A percentile compares a stretch with the other conserved stretches of the same genome.
Conservation (phyloP, 805 yeast species). For the Yamadazyma phyllophila region DNA sequence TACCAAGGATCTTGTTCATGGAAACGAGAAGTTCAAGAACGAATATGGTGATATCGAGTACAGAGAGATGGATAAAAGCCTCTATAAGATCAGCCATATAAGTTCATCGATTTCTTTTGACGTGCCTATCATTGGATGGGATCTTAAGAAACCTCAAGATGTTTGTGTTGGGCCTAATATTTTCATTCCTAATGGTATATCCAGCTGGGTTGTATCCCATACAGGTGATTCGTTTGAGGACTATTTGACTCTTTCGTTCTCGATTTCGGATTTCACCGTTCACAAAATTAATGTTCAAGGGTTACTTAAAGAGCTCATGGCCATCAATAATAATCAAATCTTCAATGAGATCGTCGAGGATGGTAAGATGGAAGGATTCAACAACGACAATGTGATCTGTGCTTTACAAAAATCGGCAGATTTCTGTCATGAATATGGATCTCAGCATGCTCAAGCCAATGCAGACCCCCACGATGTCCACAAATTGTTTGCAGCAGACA, state of each 20-base stretch:
- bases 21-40: background rate
- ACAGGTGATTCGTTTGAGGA: conserved; percentile 17
- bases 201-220: conserved; percentile 22
- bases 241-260: conserved; percentile 32
- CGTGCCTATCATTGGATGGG: conserved; percentile 31
- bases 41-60: conserved; percentile 6
- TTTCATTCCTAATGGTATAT: conserved; percentile 36
- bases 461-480: conserved; percentile 2
- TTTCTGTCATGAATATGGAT: conserved; percentile 31
- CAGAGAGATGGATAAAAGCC: conserved; percentile 4
- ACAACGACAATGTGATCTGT: conserved; percentile 30
- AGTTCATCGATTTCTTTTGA: conserved; percentile 31
- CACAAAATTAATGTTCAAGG: conserved; percentile 34
- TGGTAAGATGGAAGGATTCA: conserved; percentile 14
- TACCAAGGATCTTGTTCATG: conserved; percentile 11
- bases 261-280: conserved; percentile 37
- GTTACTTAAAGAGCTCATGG: conserved; percentile 22
- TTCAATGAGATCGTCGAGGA: conserved; percentile 8
- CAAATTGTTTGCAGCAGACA: conserved; percentile 8
- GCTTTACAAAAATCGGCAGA: conserved; percentile 26
- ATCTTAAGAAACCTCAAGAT: conserved; percentile 17
- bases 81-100: conserved; percentile 28
- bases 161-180: conserved; percentile 32
- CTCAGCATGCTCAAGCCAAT: conserved; percentile 1
- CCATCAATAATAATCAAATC: conserved; percentile 3